A percentile compares a stretch with the other conserved stretches of the same genome.
Conservation (phyloP, 257 asterid species). For the Scutellaria barbata region DNA sequence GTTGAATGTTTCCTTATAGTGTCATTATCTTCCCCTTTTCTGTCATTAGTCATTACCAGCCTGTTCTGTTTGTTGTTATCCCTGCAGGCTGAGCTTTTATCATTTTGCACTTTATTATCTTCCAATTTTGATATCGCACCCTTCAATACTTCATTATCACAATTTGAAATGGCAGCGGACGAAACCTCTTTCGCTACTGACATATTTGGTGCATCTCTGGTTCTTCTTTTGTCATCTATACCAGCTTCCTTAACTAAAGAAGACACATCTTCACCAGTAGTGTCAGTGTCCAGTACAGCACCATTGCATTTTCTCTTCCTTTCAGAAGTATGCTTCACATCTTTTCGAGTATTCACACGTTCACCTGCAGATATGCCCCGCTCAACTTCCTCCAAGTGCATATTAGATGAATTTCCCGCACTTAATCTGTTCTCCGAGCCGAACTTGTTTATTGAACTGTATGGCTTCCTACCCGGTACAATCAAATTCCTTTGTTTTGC, state of each 20-base stretch:
- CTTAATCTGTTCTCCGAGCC: constrained; percentile 38
- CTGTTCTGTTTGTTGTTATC: constrained; percentile 40
- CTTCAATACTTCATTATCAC: constrained; percentile 35
- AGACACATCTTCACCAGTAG: constrained; percentile 37
- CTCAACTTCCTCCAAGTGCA: constrained; percentile 46
- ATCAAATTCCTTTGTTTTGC: constrained; percentile 72
- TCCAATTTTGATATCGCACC: constrained; percentile 35
- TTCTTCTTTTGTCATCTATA: constrained; percentile 41
- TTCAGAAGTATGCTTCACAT: constrained; percentile 41
- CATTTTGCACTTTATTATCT: constrained; percentile 41
- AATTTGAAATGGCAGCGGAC: constrained; percentile 39
- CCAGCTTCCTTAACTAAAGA: constrained; percentile 36
- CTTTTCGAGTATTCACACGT: constrained; percentile 38
- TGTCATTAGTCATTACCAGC: constrained; percentile 33
- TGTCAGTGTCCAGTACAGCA: constrained; percentile 33
- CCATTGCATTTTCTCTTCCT: constrained; percentile 53
- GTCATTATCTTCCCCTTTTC: constrained; percentile 36
- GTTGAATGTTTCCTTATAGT: constrained; percentile 35
- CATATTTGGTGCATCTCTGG: constrained; percentile 39
- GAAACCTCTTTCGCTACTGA: constrained; percentile 30
- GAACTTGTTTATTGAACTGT: constrained; percentile 52
- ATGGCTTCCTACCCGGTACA: constrained; percentile 69
- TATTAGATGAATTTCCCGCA: constrained; percentile 44
- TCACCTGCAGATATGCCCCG: constrained; percentile 36
- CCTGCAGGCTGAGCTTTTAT: constrained; percentile 10